phyloP scores from a whole-genome alignment of 2,329 filamentous ascomycete genomes.

The Sporothrix curviconia region DNA sequence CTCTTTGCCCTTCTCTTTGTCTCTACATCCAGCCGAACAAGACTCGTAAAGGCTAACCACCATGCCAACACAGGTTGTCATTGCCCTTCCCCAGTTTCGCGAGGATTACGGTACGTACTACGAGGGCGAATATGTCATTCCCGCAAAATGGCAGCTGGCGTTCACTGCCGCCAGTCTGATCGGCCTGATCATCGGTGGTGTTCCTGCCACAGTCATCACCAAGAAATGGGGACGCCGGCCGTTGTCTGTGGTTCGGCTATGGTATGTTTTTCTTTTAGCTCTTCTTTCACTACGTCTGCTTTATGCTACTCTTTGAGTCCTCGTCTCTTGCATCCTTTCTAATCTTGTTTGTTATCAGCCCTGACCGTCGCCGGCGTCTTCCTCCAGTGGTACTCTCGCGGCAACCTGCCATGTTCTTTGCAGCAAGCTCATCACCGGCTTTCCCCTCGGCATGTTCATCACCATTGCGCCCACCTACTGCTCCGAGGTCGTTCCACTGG shows the following conservation, averaged over 20 bases:
- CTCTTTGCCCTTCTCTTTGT: too few species aligned
- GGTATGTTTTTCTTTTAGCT: background rate
- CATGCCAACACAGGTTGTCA: background rate
- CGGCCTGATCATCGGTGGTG: background rate
- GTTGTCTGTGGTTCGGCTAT: background rate
- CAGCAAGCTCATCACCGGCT: background rate
- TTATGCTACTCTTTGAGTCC: too few species aligned
- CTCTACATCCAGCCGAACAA: background rate
- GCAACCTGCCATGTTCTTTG: background rate
- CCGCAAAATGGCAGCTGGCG: background rate
- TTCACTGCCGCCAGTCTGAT: background rate
- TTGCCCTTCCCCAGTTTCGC: background rate
- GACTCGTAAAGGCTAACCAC: background rate
- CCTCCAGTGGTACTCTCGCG: background rate
- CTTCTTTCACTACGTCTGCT: too few species aligned
- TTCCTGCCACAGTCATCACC: background rate
- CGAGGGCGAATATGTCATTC: background rate
- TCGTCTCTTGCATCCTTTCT: too few species aligned
- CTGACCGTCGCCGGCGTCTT: background rate
- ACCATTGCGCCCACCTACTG: background rate
- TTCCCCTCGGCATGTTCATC: background rate
- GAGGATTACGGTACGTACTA: background rate
- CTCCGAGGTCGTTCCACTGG: background rate
- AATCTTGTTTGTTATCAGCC: background rate
- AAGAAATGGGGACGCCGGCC: conserved; percentile 1